Base-by-base conservation (phyloP, 345 rosid genomes). In the Arabidopsis arenosa region DNA sequence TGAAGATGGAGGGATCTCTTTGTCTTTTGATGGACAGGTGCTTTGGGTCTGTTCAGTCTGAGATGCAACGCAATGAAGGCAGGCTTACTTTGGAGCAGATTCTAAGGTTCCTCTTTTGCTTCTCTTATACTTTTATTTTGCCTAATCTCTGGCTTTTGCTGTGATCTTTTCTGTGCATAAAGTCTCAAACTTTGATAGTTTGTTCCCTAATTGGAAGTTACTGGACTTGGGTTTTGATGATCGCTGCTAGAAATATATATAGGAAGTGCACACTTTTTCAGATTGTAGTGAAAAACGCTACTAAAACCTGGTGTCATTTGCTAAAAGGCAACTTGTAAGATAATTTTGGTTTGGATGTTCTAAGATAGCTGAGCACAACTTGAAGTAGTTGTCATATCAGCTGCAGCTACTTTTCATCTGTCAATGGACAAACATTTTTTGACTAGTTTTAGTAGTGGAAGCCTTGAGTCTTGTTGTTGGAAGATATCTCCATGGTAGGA, bases 31-130 rank as follows among this genome's bases (percentile, higher is more conserved):
- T 85, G 90, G 99, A 95, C 18, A 85, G 86, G 70, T 95, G 96
- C 28, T 78, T 36, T 58, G 99, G 99, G 6, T 95, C 99, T 61
- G 93, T 95, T 61, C 88, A 87, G 75, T 89, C 93, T 2, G 98
- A 87, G 76, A 92, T 95, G 98, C 84, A 82, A 84, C 86, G 86
- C 18, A 92, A 90, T 67, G 95, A 89, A 82, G 99, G 99, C 63
- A 83, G 99, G 73, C 92, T 95, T 66, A 92, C 97, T 77, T 83
- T 95, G 79, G 98, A 92, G 84, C 99, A 95, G 85, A 90, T 95
- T 75, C 73, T 95, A 70, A 92, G 98, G 99, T 92, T 80, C n/a
- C 7, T 63, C 43, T 57, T 54, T 8, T 30, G 28, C 63, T 30
- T 55, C 72, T 66, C 39, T n/a, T 53, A 1, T 32, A 7, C 8